phyloP scores from a whole-genome alignment of 2,329 filamentous ascomycete genomes.

The Bertia moriformis region DNA sequence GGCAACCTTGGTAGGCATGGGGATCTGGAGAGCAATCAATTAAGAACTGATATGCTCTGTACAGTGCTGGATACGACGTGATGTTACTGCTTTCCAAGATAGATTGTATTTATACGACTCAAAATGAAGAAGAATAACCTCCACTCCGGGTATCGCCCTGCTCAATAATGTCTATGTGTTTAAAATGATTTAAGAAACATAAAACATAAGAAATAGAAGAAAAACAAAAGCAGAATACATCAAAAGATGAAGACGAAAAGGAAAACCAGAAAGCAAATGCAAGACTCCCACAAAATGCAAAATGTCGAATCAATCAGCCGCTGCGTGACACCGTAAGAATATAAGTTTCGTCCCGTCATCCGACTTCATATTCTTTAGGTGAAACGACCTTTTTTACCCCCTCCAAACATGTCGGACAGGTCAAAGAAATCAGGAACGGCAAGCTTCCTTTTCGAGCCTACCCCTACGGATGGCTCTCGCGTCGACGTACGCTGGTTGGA shows the following conservation, averaged over 20 bases:
- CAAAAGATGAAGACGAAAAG: too few species aligned
- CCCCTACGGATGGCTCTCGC: not conserved
- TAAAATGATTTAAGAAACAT: not conserved
- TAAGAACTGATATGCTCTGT: not conserved
- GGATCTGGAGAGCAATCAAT: not conserved
- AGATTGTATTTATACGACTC: not conserved
- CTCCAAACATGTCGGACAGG: not conserved
- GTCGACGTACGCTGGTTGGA: not conserved
- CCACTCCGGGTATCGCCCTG: not conserved
- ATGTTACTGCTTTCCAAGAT: not conserved
- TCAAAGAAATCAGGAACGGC: not conserved
- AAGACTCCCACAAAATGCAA: not conserved
- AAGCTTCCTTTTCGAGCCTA: not conserved
- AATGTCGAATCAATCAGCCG: constrained; percentile 1
- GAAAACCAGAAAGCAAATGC: not conserved
- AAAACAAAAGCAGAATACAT: not conserved
- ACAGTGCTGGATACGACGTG: not conserved
- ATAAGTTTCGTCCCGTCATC: not conserved
- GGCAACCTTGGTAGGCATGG: not conserved
- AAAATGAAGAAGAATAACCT: not conserved
- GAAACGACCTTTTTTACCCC: not conserved
- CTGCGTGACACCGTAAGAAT: not conserved
- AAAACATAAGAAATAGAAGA: not conserved
- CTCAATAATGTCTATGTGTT: not conserved
- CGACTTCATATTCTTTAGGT: not conserved